Evolutionary conservation across 2,329 filamentous ascomycete genomes (phyloP).

Genomic region (Aspergillus floridensis): DNA sequence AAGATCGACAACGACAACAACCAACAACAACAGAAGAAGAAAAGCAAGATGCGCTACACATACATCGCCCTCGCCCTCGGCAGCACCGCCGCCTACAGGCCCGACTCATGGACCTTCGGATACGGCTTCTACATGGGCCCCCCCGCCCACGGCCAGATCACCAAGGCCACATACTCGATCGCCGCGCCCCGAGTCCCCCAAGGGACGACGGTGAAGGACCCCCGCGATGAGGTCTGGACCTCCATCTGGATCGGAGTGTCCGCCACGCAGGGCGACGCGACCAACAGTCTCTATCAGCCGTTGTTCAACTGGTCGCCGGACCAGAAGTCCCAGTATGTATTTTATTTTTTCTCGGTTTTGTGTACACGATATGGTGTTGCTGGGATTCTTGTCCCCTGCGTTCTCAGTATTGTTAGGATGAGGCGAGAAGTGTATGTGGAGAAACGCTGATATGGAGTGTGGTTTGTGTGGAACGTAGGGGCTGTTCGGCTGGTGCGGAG

Average conservation of each 20-base stretch:
- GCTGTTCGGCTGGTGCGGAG: not conserved
- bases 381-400: not conserved
- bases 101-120: slow-evolving; percentile 10
- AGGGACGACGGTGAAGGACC: not conserved
- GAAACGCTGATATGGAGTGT: not conserved
- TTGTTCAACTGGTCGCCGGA: slow-evolving; percentile 14
- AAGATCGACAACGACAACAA: no score
- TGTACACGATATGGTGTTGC: not conserved
- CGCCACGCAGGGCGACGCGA: slow-evolving; percentile 1
- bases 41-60: not conserved
- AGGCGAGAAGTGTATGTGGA: no score
- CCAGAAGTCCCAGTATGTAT: slow-evolving; percentile 9
- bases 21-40: no score
- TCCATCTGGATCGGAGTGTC: slow-evolving; percentile 12
- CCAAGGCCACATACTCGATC: slow-evolving; percentile 11
- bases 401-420: no score
- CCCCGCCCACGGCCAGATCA: slow-evolving; percentile 3
- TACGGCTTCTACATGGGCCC: slow-evolving; percentile 10
- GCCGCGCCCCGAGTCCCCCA: slow-evolving; percentile 4
- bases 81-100: slow-evolving; percentile 6
- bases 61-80: not conserved
- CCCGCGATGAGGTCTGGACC: slow-evolving; percentile 4
- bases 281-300: slow-evolving; percentile 9
- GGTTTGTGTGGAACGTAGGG: not conserved
- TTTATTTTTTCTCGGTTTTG: not conserved